Percentiles rank a stretch among this genome's conserved stretches.
Conservation (phyloP, 1,284 basidiomycete species). For the Cutaneotrichosporon sp. region DNA sequence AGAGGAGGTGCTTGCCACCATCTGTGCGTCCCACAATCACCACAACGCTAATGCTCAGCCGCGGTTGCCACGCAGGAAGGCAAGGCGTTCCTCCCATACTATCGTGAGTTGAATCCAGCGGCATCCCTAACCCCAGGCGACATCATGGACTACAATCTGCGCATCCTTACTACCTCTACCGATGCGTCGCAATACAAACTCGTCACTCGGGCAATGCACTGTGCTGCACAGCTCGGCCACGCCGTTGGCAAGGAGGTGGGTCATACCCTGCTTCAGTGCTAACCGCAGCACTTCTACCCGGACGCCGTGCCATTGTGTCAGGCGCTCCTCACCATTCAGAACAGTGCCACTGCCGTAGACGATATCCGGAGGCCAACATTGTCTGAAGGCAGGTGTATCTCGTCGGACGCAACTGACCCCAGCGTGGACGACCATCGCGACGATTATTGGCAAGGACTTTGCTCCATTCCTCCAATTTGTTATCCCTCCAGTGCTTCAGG, state of each 20-base stretch:
- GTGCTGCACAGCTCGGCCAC: slow-evolving; percentile 72
- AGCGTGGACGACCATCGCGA: slow-evolving; percentile 7
- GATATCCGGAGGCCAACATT: slow-evolving; percentile 28
- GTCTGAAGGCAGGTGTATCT: slow-evolving; percentile 30
- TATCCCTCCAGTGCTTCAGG: slow-evolving; percentile 68
- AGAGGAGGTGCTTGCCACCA: slow-evolving; percentile 73
- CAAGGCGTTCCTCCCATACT: slow-evolving; percentile 40
- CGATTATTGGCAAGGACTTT: slow-evolving; percentile 63
- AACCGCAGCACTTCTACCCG: slow-evolving; percentile 33
- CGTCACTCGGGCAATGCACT: slow-evolving; percentile 76
- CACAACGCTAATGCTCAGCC: slow-evolving; percentile 50
- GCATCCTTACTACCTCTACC: slow-evolving; percentile 62
- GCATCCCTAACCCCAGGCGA: slow-evolving; percentile 3
- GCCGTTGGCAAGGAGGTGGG: slow-evolving; percentile 58
- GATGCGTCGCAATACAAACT: slow-evolving; percentile 61
- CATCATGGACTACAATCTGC: slow-evolving; percentile 39
- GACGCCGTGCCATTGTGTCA: slow-evolving; percentile 69
- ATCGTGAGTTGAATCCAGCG: slow-evolving; percentile 10
- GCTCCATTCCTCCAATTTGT: slow-evolving; percentile 75
- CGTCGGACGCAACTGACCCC: background rate
- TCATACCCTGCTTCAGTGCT: background rate
- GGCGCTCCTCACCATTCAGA: slow-evolving; percentile 66
- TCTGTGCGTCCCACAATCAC: slow-evolving; percentile 17
- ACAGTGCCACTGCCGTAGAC: slow-evolving; percentile 51
- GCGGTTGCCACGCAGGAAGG: slow-evolving; percentile 80